phyloP scores from a whole-genome alignment of 495 filamentous ascomycete species.

The Mytilinidion resinicola region DNA sequence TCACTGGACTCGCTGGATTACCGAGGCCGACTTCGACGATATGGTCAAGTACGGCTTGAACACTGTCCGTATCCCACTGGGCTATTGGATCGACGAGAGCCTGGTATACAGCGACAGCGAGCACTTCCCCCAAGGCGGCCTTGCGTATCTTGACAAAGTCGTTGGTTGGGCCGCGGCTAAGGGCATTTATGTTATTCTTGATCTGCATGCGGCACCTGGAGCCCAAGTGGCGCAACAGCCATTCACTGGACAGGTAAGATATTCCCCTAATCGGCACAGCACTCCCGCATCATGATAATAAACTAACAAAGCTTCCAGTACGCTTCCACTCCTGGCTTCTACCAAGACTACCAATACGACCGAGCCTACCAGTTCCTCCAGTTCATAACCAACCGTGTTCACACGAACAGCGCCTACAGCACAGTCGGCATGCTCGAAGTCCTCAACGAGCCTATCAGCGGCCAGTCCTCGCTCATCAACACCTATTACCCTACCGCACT shows the following conservation, averaged over 20 bases:
- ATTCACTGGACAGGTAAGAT: constrained; percentile 49
- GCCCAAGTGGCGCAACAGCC: constrained; percentile 47
- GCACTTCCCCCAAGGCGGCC: constrained; percentile 52
- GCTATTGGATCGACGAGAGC: constrained; percentile 58
- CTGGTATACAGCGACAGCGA: constrained; percentile 49
- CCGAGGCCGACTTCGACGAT: constrained; percentile 47
- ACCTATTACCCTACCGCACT: constrained; percentile 48
- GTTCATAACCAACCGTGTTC: constrained; percentile 52
- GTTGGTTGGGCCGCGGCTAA: constrained; percentile 51
- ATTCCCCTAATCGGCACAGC: not conserved
- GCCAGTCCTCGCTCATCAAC: constrained; percentile 32
- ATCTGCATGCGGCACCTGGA: constrained; percentile 58
- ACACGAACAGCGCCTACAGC: constrained; percentile 45
- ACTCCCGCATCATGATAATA: not conserved
- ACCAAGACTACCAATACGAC: constrained; percentile 49
- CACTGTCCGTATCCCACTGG: constrained; percentile 57
- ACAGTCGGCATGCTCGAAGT: constrained; percentile 57
- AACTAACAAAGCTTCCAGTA: constrained; percentile 19
- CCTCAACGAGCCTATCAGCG: constrained; percentile 52
- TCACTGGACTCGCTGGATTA: constrained; percentile 58
- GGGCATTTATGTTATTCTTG: constrained; percentile 58
- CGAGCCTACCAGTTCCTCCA: constrained; percentile 53
- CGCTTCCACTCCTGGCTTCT: constrained; percentile 48
- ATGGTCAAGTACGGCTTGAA: constrained; percentile 54
- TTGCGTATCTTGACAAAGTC: constrained; percentile 48